These are phyloP conservation scores for Colletotrichum gloeosporioides DNA, from an alignment of 2,329 filamentous ascomycete genomes.

Conservation along the genomic window DNA sequence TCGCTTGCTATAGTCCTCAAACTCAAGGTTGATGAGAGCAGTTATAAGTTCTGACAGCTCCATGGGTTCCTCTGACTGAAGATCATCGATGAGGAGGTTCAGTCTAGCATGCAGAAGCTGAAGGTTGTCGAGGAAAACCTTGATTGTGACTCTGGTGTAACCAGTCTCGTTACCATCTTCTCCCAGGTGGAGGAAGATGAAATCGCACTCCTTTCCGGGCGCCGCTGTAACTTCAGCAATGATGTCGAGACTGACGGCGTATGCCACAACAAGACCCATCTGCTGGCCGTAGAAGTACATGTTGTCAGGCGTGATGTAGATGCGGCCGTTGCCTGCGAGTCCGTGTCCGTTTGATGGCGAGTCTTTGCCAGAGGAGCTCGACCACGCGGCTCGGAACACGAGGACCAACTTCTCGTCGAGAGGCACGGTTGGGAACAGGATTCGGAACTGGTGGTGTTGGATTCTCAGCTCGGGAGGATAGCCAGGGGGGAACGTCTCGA, in stretches of 20 bases:
- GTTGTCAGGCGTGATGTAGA: slow-evolving; percentile 86
- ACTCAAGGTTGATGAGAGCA: slow-evolving; percentile 77
- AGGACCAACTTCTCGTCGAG: slow-evolving; percentile 83
- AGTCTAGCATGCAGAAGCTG: slow-evolving; percentile 82
- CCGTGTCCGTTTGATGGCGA: slow-evolving; percentile 41
- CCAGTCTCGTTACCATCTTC: slow-evolving; percentile 68
- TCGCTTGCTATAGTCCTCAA: slow-evolving; percentile 59
- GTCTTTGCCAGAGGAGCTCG: slow-evolving; percentile 51
- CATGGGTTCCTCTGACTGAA: slow-evolving; percentile 73
- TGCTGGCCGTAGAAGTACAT: slow-evolving; percentile 98
- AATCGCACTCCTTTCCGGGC: slow-evolving; percentile 90
- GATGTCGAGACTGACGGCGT: slow-evolving; percentile 74
- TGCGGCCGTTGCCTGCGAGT: slow-evolving; percentile 73
- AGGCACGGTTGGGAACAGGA: slow-evolving; percentile 84
- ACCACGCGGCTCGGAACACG: slow-evolving; percentile 92
- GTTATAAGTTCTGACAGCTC: slow-evolving; percentile 73
- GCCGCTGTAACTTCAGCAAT: slow-evolving; percentile 91
- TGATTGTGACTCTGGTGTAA: slow-evolving; percentile 81
- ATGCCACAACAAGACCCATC: slow-evolving; percentile 87
- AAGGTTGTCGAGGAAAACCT: slow-evolving; percentile 90
- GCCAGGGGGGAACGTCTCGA: slow-evolving; percentile 69
- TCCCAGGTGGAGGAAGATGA: slow-evolving; percentile 80
- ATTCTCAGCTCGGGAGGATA: slow-evolving; percentile 84
- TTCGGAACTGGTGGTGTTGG: slow-evolving; percentile 91
- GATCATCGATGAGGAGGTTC: slow-evolving; percentile 84